Evolutionary conservation across 2,329 filamentous ascomycete species (phyloP), one percentile per base, ranked within the genome.

Genomic region (Aspergillus sp.): DNA sequence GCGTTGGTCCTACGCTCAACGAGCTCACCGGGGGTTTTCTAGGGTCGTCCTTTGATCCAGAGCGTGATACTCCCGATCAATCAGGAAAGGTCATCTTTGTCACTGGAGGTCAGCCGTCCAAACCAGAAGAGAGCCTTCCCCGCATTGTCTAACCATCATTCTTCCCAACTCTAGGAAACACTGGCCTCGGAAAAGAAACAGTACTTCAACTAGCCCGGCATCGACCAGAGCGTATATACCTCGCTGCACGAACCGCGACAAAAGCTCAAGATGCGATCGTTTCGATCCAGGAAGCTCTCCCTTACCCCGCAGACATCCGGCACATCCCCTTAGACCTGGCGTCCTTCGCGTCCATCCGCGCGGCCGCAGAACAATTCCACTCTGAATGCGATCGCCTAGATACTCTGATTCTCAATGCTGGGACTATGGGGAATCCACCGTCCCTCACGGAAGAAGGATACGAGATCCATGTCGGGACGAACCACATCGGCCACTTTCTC

Each of bases 221-320:
- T 65, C 67, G 73, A 7, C 82, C 84, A 2, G 71, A 73, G 1
- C 78, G 82, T 56, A 81, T 86, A 59, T 85, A 82, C 71, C 77
- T 87, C 57, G 81, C 77, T 14, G 82, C 81, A 2, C 79, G 83
- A 46, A 80, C 73, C 19, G 71, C 71, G 50, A 62, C 67, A 43
- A 73, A 77, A 46, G 77, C 77, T 11, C 77, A 74, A 19, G 72
- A 77, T 7, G 74, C 77, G 8, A 79, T 84, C 43, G 69, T 78
- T 15, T 70, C 73, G 3, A 74, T 79, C 58, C 66, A 77, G 59
- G 52, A 69, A 1, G 62, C 68, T 21, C 64, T 73, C 25, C 58
- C 67, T 50, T 69, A 59, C 44, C 70, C 63, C 8, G 66, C 71
- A 21, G 73, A 78, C 56, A 76, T 84, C 54, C 70, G 73, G 41